These are phyloP conservation scores for Lactarius sanguifluus DNA, from an alignment of 768 basidiomycete species.

Conservation along the genomic window DNA sequence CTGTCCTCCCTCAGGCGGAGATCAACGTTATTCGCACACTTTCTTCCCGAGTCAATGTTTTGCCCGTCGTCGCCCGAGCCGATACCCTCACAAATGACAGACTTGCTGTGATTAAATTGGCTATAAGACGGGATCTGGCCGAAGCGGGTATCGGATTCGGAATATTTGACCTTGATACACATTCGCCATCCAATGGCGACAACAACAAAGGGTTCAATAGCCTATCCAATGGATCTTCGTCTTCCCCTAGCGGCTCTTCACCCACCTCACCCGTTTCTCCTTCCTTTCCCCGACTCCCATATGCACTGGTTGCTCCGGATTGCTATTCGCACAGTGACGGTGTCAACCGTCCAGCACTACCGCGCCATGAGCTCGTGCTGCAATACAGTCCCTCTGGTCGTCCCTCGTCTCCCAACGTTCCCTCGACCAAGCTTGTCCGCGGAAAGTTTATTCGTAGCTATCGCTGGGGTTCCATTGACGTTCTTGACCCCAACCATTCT, in stretches of 20 bases:
- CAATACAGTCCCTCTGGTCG: constrained; percentile 67
- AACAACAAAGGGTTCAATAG: constrained; percentile 52
- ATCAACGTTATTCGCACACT: constrained; percentile 77
- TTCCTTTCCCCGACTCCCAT: constrained; percentile 68
- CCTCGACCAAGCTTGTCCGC: constrained; percentile 61
- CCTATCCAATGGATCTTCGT: constrained; percentile 52
- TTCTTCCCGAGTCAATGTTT: constrained; percentile 81
- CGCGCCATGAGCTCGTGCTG: constrained; percentile 70
- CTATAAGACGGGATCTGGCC: constrained; percentile 77
- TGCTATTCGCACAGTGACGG: constrained; percentile 84
- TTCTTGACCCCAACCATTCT: constrained; percentile 73
- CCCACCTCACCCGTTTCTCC: constrained; percentile 65
- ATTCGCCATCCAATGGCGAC: constrained; percentile 51
- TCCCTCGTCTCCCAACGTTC: constrained; percentile 34
- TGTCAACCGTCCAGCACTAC: constrained; percentile 53
- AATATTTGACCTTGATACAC: constrained; percentile 77
- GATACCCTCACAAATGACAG: constrained; percentile 82
- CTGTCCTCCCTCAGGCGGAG: constrained; percentile 67
- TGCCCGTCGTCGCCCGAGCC: constrained; percentile 81
- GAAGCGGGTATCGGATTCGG: constrained; percentile 87
- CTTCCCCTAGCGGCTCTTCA: constrained; percentile 55
- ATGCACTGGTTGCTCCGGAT: constrained; percentile 82
- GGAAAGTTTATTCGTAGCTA: constrained; percentile 72
- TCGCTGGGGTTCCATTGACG: constrained; percentile 83
- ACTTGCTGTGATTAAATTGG: constrained; percentile 74